These are phyloP conservation scores for Boletales sp. DNA, from an alignment of 768 basidiomycete species.

Conservation along the genomic window DNA sequence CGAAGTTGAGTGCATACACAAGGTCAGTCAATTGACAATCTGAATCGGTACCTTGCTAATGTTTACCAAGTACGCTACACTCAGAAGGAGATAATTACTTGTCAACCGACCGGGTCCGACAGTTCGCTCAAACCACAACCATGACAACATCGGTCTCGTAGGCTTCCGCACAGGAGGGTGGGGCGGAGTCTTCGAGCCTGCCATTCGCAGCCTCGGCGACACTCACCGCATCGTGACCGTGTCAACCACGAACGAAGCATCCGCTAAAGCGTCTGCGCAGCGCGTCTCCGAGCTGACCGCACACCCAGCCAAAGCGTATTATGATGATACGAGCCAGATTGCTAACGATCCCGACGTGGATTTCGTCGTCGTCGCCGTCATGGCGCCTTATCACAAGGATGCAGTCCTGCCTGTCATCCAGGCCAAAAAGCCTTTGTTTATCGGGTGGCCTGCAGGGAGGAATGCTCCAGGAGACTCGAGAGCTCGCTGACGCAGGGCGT, in stretches of 20 bases:
- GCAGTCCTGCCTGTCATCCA: slow-evolving; percentile 10
- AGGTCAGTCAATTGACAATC: no score
- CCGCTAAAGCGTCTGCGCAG: slow-evolving; percentile 4
- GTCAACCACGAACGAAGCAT: slow-evolving; percentile 8
- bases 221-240: slow-evolving; percentile 11
- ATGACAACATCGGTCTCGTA: slow-evolving; percentile 6
- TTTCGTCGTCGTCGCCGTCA: slow-evolving; percentile 11
- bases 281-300: slow-evolving; percentile 4
- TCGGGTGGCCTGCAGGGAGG: slow-evolving; percentile 13
- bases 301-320: slow-evolving; percentile 8
- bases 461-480: slow-evolving; percentile 5
- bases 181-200: slow-evolving; percentile 7
- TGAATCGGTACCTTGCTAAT: no score
- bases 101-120: no score
- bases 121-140: no score
- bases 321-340: slow-evolving; percentile 10
- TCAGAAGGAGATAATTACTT: no score
- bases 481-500: slow-evolving; percentile 8
- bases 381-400: slow-evolving; percentile 5
- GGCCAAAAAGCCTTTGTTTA: slow-evolving; percentile 11
- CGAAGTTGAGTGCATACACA: no score
- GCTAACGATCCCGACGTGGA: slow-evolving; percentile 14
- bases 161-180: slow-evolving; percentile 7
- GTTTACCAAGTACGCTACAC: no score
- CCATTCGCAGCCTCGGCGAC: slow-evolving; percentile 6